Conservation (phyloP, 2,329 filamentous ascomycete genomes). For the Aspergillus glaucus region DNA sequence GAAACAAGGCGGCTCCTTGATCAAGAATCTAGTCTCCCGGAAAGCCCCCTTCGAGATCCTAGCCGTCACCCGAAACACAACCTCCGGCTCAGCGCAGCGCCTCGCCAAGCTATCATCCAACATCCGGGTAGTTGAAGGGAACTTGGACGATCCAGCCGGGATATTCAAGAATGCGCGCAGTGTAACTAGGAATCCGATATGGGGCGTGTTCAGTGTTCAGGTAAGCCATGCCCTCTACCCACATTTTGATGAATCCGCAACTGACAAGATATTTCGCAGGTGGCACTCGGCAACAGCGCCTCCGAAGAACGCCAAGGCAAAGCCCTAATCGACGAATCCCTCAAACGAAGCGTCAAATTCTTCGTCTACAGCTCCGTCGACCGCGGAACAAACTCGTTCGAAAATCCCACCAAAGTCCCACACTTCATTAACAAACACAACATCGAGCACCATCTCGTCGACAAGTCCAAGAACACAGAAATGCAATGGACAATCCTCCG, state of each 20-base stretch:
- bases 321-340: constrained; percentile 51
- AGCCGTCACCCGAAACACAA: constrained; percentile 54
- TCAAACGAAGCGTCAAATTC: constrained; percentile 50
- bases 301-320: constrained; percentile 52
- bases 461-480: constrained; percentile 34
- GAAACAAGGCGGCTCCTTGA: constrained; percentile 35
- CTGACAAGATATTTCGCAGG: background rate
- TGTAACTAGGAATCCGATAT: constrained; percentile 37
- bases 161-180: constrained; percentile 46
- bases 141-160: constrained; percentile 46
- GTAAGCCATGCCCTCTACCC: constrained; percentile 23
- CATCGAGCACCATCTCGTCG: constrained; percentile 57
- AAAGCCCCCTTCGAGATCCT: constrained; percentile 44
- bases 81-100: constrained; percentile 46
- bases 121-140: constrained; percentile 53
- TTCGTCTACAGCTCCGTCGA: constrained; percentile 62
- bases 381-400: constrained; percentile 52
- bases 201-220: constrained; percentile 60
- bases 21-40: constrained; percentile 24
- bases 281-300: constrained; percentile 6
- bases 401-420: constrained; percentile 50
- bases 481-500: constrained; percentile 59
- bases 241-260: background rate
- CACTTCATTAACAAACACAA: constrained; percentile 58
- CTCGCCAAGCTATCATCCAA: constrained; percentile 41